Conservation (phyloP, 2,329 filamentous ascomycete genomes). For the Didymella pinodella region DNA sequence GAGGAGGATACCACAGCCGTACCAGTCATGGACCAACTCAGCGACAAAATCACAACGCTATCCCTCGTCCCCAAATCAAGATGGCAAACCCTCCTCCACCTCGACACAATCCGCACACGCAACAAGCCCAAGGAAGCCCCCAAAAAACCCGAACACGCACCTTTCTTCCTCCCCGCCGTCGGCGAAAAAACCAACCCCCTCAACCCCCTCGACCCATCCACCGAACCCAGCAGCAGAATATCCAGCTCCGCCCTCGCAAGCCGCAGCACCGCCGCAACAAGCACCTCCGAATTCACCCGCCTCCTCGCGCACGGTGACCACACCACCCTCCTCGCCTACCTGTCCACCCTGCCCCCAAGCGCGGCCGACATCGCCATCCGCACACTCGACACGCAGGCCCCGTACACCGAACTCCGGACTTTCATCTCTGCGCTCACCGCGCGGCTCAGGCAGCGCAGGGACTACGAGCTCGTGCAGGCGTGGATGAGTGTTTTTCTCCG, state of each 20-base stretch:
- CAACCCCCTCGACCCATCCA: constrained; percentile 24
- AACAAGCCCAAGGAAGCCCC: constrained; percentile 94
- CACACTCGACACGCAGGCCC: constrained; percentile 66
- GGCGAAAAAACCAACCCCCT: constrained; percentile 45
- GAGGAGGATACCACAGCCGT: constrained; percentile 55
- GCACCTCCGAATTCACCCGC: constrained; percentile 56
- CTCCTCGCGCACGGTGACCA: constrained; percentile 66
- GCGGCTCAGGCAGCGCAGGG: constrained; percentile 71
- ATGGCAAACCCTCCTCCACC: constrained; percentile 93
- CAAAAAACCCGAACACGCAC: constrained; percentile 90
- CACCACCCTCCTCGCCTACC: constrained; percentile 71
- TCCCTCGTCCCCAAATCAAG: constrained; percentile 87
- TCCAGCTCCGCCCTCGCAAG: constrained; percentile 45
- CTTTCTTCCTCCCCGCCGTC: constrained; percentile 87
- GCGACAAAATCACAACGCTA: constrained; percentile 82
- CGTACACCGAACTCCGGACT: constrained; percentile 73
- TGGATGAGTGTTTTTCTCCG: constrained; percentile 97
- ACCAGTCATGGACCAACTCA: constrained; percentile 76
- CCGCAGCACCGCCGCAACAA: constrained; percentile 38
- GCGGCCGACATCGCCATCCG: constrained; percentile 91
- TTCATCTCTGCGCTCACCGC: constrained; percentile 84
- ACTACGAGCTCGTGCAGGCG: constrained; percentile 93
- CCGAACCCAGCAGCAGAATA: constrained; percentile 42
- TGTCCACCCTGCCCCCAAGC: constrained; percentile 82
- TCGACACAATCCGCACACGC: constrained; percentile 87